phyloP scores from a whole-genome alignment of 768 basidiomycete species.

The Mycena sanguinolenta region DNA sequence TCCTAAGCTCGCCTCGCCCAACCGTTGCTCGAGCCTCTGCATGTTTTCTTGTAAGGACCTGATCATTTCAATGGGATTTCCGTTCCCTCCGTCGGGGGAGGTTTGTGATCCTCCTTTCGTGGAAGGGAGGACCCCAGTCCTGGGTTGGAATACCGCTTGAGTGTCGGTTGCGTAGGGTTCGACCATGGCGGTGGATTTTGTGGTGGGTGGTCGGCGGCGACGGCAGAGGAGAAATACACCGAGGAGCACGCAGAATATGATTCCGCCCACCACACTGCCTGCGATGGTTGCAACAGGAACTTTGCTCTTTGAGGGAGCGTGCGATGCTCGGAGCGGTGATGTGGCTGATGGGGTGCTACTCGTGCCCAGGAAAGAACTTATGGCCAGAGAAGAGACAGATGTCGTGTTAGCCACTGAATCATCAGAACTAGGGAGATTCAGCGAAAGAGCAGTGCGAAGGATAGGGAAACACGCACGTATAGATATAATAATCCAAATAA shows the following conservation, averaged over 20 bases:
- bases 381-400: background rate
- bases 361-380: too few relatives aligned
- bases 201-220: background rate
- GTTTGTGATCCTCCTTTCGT: background rate
- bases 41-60: background rate
- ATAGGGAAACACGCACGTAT: background rate
- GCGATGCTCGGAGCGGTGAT: background rate
- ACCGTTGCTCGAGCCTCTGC: background rate
- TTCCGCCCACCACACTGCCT: background rate
- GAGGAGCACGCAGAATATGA: background rate
- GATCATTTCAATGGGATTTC: background rate
- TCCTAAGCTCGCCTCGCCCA: background rate
- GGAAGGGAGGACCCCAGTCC: background rate
- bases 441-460: background rate
- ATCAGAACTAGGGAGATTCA: background rate
- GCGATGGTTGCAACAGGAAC: background rate
- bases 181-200: background rate
- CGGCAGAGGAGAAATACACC: background rate
- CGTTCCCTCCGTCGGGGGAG: background rate
- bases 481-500: background rate
- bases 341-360: background rate
- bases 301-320: background rate
- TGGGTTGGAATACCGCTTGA: background rate
- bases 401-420: background rate
- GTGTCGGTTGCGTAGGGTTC: background rate